A percentile compares a stretch with the other conserved stretches of the same genome.
Conservation (phyloP, 2,329 filamentous ascomycete genomes). For the Grosmannia huntii region DNA sequence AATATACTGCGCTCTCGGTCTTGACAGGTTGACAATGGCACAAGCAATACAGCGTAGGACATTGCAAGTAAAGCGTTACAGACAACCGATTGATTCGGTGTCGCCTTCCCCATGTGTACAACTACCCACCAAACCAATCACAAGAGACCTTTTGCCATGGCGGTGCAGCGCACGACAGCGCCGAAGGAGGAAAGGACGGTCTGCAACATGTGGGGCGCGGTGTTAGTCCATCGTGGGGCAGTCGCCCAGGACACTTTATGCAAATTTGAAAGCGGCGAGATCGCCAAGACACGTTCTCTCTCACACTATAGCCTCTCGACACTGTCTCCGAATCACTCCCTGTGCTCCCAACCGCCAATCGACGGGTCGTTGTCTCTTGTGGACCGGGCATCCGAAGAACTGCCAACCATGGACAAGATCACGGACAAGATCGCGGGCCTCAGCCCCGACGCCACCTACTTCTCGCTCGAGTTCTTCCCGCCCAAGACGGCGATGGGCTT, state of each 20-base stretch:
- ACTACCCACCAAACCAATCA: no score
- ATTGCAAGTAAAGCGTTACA: no score
- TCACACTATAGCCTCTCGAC: neutral
- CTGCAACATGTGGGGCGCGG: neutral
- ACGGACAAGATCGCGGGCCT: slow-evolving; percentile 90
- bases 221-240: neutral
- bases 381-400: neutral
- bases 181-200: neutral
- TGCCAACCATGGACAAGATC: slow-evolving; percentile 62
- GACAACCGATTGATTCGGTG: no score
- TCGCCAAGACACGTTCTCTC: neutral
- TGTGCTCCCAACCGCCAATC: neutral
- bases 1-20: no score
- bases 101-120: no score
- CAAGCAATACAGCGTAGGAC: no score
- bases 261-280: neutral
- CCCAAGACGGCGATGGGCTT: slow-evolving; percentile 87
- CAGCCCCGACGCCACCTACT: slow-evolving; percentile 70
- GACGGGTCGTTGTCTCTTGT: neutral
- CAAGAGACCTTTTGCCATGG: no score
- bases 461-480: slow-evolving; percentile 98
- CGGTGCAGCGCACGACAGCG: neutral
- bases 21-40: no score
- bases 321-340: neutral
- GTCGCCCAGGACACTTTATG: neutral